phyloP scores from a whole-genome alignment of 352 stramenopile species.

The Pythium dissotocum region DNA sequence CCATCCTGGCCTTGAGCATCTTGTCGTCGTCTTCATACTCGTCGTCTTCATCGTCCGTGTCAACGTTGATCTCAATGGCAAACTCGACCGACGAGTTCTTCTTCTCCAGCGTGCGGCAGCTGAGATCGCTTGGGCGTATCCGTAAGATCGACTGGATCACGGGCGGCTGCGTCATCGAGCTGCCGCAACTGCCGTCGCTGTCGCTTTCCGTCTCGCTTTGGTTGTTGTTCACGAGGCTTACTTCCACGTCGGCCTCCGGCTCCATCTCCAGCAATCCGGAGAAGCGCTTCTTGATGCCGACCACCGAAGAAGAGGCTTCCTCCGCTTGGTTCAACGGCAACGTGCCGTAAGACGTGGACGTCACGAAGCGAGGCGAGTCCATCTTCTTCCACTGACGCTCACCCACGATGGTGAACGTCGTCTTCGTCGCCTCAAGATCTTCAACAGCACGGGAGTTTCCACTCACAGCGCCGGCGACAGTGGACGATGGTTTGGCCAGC shows the following conservation, averaged over 20 bases:
- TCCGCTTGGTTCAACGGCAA: slow-evolving; percentile 22
- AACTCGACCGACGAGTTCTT: slow-evolving; percentile 76
- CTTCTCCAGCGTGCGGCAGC: slow-evolving; percentile 49
- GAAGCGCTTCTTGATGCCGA: background rate
- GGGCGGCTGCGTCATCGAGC: slow-evolving; percentile 17
- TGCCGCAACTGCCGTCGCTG: slow-evolving; percentile 61
- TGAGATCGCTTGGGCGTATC: slow-evolving; percentile 40
- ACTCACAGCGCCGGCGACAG: background rate
- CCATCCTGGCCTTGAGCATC: slow-evolving; percentile 3
- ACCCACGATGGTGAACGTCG: background rate
- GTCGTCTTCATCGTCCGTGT: slow-evolving; percentile 44
- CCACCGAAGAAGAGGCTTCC: background rate
- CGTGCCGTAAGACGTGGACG: slow-evolving; percentile 27
- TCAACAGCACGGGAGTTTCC: background rate
- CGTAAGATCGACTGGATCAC: slow-evolving; percentile 72
- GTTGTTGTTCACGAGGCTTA: slow-evolving; percentile 35
- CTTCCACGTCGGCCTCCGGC: slow-evolving; percentile 28
- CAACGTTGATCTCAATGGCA: slow-evolving; percentile 42
- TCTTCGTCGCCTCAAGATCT: background rate
- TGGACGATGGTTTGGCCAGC: background rate
- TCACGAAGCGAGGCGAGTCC: background rate
- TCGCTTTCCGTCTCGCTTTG: slow-evolving; percentile 84
- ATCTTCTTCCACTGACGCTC: background rate
- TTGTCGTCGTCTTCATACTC: slow-evolving; percentile 29
- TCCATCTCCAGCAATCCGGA: background rate